A percentile compares a stretch with the other conserved stretches of the same genome.
These are phyloP conservation scores for Carex littledalei DNA, from an alignment of 176 grass and related monocot species.

Conservation along the genomic window DNA sequence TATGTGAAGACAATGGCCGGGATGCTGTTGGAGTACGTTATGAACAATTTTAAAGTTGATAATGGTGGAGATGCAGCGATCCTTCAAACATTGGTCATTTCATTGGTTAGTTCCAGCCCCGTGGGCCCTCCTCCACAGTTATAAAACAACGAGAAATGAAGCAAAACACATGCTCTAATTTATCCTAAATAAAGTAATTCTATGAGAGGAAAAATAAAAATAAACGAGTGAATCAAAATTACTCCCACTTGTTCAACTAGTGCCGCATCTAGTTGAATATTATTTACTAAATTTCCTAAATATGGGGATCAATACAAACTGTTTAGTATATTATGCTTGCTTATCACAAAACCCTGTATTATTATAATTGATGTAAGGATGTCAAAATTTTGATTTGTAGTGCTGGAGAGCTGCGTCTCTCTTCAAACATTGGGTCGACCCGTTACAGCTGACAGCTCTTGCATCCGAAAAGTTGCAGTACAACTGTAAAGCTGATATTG, in stretches of 20 bases:
- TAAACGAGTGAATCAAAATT: background rate
- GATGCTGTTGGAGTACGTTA: constrained; percentile 68
- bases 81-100: constrained; percentile 79
- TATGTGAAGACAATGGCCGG: constrained; percentile 53
- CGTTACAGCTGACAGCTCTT: constrained; percentile 49
- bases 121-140: no score
- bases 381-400: constrained; percentile 29
- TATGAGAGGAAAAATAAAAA: background rate
- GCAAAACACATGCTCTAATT: background rate
- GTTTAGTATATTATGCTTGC: constrained; percentile 15
- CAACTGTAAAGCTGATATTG: constrained; percentile 45
- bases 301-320: background rate
- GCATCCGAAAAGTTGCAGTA: constrained; percentile 59
- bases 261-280: background rate
- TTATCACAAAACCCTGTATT: background rate
- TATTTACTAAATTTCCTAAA: background rate
- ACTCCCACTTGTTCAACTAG: background rate
- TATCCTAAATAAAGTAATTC: background rate
- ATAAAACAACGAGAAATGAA: background rate
- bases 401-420: constrained; percentile 95
- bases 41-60: constrained; percentile 91
- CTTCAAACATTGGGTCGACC: constrained; percentile 69
- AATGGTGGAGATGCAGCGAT: constrained; percentile 56
- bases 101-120: constrained; percentile 56
- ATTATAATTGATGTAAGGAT: constrained; percentile 29